A percentile compares a stretch with the other conserved stretches of the same genome.
These are phyloP conservation scores for Neckera pumila DNA, from an alignment of 225 moss, liverwort and hornwort genomes.

Conservation along the genomic window DNA sequence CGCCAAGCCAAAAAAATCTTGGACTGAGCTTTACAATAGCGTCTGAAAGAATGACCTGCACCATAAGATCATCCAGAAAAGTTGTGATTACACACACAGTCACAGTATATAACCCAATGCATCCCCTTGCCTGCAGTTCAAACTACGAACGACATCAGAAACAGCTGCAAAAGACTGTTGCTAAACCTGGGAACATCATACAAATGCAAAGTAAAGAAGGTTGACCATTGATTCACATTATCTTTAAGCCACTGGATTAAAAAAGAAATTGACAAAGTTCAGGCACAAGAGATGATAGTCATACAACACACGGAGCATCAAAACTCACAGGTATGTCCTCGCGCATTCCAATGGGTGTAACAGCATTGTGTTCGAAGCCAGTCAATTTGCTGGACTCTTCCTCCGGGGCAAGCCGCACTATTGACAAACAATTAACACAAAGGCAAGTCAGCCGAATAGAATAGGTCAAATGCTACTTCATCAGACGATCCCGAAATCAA, in stretches of 20 bases:
- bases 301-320: neutral
- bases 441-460: neutral
- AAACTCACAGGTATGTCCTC: constrained; percentile 73
- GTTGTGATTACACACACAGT: neutral
- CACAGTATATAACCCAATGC: neutral
- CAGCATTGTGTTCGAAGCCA: constrained; percentile 91
- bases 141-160: neutral
- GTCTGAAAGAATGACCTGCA: constrained; percentile 90
- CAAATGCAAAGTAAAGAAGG: neutral
- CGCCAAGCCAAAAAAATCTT: constrained; percentile 84
- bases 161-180: neutral
- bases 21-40: constrained; percentile 59
- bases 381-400: constrained; percentile 80
- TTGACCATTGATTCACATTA: neutral
- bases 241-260: neutral
- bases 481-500: neutral
- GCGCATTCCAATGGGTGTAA: constrained; percentile 86
- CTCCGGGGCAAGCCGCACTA: constrained; percentile 90
- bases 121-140: neutral
- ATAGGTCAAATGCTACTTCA: neutral
- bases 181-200: neutral
- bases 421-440: neutral
- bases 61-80: neutral
- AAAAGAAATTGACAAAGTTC: neutral
- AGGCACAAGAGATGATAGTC: neutral